Conservation (phyloP, 768 basidiomycete genomes). For the Tulasnella calospora region DNA sequence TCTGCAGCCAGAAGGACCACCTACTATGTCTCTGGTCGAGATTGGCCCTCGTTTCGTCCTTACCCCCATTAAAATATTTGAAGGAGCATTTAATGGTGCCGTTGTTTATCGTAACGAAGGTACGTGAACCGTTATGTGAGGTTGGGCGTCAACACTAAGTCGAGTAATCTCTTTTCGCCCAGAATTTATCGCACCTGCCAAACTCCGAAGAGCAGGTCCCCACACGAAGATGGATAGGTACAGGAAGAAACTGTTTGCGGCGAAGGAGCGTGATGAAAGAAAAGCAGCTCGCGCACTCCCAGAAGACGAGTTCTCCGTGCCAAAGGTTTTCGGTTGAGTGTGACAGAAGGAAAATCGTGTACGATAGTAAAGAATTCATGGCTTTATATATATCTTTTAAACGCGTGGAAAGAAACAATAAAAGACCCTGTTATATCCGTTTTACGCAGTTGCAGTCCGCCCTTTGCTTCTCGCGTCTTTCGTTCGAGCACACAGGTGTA, state of each 20-base stretch:
- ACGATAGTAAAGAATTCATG: neutral
- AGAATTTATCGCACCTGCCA: constrained; percentile 92
- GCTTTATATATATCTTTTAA: neutral
- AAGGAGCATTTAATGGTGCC: constrained; percentile 92
- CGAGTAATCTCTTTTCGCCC: constrained; percentile 26
- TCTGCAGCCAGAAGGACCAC: constrained; percentile 74
- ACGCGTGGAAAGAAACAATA: neutral
- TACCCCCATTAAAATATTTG: constrained; percentile 96
- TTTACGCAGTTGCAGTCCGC: neutral
- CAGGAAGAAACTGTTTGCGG: constrained; percentile 70
- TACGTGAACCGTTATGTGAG: constrained; percentile 37
- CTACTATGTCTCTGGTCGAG: constrained; percentile 84
- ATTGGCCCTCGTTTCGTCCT: constrained; percentile 97
- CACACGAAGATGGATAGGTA: constrained; percentile 78
- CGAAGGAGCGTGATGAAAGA: constrained; percentile 60
- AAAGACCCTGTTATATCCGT: neutral
- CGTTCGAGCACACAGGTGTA: neutral
- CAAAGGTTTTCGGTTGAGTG: constrained; percentile 80
- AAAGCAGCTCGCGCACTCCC: constrained; percentile 57
- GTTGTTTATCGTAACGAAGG: constrained; percentile 95
- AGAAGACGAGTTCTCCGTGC: constrained; percentile 76
- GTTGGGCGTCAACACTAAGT: constrained; percentile 6
- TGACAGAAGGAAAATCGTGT: neutral
- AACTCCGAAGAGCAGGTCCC: constrained; percentile 63
- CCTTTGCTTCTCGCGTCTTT: neutral